Conservation (phyloP, 306 rosid species). For the Vigna unguiculata region DNA sequence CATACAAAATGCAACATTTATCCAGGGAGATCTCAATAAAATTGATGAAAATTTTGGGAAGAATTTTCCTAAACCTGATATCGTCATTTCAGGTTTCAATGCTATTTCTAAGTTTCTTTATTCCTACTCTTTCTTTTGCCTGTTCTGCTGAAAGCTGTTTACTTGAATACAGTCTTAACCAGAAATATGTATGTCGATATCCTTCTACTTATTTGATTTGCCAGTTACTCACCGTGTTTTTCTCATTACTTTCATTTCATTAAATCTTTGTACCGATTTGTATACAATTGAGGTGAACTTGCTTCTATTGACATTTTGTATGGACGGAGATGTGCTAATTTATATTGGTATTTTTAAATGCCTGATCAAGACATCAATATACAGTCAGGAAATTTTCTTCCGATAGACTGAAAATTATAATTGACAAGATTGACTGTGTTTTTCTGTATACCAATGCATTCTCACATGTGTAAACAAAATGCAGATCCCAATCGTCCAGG, state of each 20-base stretch:
- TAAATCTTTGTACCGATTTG: slow-evolving; percentile 22
- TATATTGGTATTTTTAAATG: slow-evolving; percentile 20
- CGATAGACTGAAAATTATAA: slow-evolving; percentile 9
- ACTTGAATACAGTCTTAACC: slow-evolving; percentile 36
- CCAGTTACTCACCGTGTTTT: slow-evolving; percentile 10
- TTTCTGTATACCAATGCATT: slow-evolving; percentile 23
- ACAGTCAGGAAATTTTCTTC: slow-evolving; percentile 32
- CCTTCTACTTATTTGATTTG: slow-evolving; percentile 21
- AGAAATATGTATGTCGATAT: slow-evolving; percentile 13
- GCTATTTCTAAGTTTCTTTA: slow-evolving; percentile 21
- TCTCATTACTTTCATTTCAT: slow-evolving; percentile 30
- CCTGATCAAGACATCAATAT: not conserved
- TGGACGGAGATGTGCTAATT: slow-evolving; percentile 5
- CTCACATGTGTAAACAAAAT: slow-evolving; percentile 35
- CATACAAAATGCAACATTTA: slow-evolving; percentile 84
- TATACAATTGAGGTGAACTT: slow-evolving; percentile 18
- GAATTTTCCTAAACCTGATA: slow-evolving; percentile 87
- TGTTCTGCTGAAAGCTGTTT: slow-evolving; percentile 29
- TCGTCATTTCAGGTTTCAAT: slow-evolving; percentile 82
- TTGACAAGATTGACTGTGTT: slow-evolving; percentile 14
- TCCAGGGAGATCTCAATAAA: slow-evolving; percentile 93
- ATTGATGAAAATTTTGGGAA: slow-evolving; percentile 86
- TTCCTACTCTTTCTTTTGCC: slow-evolving; percentile 14
- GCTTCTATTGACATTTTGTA: slow-evolving; percentile 25
- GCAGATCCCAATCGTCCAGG: slow-evolving; percentile 99